phyloP scores from a whole-genome alignment of 202 grass and related monocot genomes.

The Carex sylvatica region DNA sequence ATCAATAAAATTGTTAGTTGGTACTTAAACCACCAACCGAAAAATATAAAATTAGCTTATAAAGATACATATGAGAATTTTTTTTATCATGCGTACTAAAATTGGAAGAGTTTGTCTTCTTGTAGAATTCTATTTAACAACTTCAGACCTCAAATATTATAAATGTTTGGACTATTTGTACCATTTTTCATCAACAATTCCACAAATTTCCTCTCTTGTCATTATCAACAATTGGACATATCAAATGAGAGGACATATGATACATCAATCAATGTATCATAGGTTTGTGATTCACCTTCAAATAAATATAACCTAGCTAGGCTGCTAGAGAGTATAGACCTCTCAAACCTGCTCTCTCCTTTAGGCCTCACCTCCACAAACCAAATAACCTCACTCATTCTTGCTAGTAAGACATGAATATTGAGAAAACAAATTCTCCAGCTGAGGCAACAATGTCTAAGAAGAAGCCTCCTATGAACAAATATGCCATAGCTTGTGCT shows the following conservation, averaged over 20 bases:
- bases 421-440: constrained; percentile 28
- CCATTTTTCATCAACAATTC: background rate
- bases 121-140: background rate
- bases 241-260: background rate
- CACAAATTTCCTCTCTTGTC: background rate
- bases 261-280: constrained; percentile 6
- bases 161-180: background rate
- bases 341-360: background rate
- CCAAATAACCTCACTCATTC: background rate
- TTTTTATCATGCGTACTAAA: background rate
- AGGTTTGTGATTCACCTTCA: background rate
- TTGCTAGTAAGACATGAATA: background rate
- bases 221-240: background rate
- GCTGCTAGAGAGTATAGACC: background rate
- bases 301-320: constrained; percentile 7
- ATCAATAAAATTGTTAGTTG: no score
- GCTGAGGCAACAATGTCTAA: constrained; percentile 45
- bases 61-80: background rate
- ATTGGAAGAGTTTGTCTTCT: background rate
- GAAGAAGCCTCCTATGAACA: constrained; percentile 52
- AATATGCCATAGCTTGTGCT: constrained; percentile 72
- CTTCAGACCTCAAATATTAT: background rate
- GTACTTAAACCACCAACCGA: no score
- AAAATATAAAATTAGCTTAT: background rate
- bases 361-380: background rate